Conservation (phyloP, 2,329 filamentous ascomycete genomes). For the Arthroderma sp. region DNA sequence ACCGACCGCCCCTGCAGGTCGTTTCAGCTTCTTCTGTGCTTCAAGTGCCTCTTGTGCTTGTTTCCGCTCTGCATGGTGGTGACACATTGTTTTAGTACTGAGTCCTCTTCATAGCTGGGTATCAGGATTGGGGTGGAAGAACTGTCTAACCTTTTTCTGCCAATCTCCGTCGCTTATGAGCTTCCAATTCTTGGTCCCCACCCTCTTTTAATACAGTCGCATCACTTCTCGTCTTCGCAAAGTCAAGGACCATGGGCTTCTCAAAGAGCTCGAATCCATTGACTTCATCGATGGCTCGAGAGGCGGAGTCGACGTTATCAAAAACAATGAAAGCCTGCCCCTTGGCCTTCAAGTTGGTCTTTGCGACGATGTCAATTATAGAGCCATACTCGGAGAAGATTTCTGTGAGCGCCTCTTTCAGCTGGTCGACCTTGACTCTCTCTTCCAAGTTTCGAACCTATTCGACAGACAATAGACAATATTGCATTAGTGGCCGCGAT, state of each 20-base stretch:
- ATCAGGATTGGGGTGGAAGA: background rate
- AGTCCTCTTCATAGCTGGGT: constrained; percentile 1
- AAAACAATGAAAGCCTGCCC: constrained; percentile 95
- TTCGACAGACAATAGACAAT: background rate
- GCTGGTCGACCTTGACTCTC: constrained; percentile 65
- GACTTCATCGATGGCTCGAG: constrained; percentile 70
- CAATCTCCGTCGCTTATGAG: constrained; percentile 68
- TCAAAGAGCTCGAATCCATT: constrained; percentile 89
- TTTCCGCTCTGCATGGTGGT: constrained; percentile 46
- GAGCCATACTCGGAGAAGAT: constrained; percentile 83
- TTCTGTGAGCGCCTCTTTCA: constrained; percentile 59
- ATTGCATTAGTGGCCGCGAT: no score
- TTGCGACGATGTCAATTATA: constrained; percentile 72
- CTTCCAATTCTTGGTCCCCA: constrained; percentile 69
- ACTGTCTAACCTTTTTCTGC: constrained; percentile 66
- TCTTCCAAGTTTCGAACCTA: constrained; percentile 77
- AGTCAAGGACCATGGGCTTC: constrained; percentile 74
- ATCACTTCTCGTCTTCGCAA: constrained; percentile 74
- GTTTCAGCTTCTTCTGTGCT: constrained; percentile 63
- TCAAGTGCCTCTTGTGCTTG: constrained; percentile 71
- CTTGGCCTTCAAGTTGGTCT: constrained; percentile 81
- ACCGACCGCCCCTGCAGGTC: constrained; percentile 38
- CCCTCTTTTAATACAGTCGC: constrained; percentile 65
- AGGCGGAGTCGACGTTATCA: constrained; percentile 64
- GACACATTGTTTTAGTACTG: constrained; percentile 7